Conservation (phyloP, 208 protist species). For the Porcisia deanei region DNA sequence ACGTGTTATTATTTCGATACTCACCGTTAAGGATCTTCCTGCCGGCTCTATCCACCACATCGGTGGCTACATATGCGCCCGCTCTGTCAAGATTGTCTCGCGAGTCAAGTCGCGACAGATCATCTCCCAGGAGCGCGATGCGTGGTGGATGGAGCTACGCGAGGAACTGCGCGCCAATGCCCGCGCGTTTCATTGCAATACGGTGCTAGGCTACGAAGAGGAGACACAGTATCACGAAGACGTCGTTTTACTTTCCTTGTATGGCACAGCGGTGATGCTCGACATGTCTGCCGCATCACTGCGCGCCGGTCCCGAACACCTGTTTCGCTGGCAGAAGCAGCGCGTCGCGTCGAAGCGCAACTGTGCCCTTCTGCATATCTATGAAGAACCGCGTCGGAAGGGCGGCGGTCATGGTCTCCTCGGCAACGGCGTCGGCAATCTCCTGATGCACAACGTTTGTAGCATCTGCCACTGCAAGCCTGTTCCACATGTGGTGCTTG, state of each 20-base stretch:
- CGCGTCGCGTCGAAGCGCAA: constrained; percentile 39
- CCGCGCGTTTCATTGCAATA: constrained; percentile 88
- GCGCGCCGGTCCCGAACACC: constrained; percentile 64
- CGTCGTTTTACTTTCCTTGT: constrained; percentile 84
- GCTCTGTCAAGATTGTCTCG: constrained; percentile 90
- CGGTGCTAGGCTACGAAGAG: constrained; percentile 91
- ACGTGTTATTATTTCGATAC: constrained; percentile 63
- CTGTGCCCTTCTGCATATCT: constrained; percentile 77
- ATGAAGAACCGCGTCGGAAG: constrained; percentile 43
- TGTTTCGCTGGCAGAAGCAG: constrained; percentile 55
- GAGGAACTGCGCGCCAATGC: constrained; percentile 91
- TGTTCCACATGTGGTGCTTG: constrained; percentile 82
- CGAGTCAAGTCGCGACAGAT: constrained; percentile 82
- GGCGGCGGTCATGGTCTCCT: constrained; percentile 12
- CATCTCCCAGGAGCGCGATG: constrained; percentile 89
- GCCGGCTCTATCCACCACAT: constrained; percentile 78
- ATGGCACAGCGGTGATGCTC: constrained; percentile 90
- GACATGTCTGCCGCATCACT: constrained; percentile 57
- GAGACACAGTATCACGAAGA: constrained; percentile 84
- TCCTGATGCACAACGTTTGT: constrained; percentile 56
- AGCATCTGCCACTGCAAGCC: constrained; percentile 63
- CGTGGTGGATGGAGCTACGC: constrained; percentile 94
- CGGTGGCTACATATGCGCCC: constrained; percentile 85
- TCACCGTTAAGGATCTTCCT: constrained; percentile 87
- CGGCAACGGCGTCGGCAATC: constrained; percentile 35